A percentile compares a stretch with the other conserved stretches of the same genome.
Evolutionary conservation across 306 rosid species (phyloP).

Genomic region (Lablab purpureus): DNA sequence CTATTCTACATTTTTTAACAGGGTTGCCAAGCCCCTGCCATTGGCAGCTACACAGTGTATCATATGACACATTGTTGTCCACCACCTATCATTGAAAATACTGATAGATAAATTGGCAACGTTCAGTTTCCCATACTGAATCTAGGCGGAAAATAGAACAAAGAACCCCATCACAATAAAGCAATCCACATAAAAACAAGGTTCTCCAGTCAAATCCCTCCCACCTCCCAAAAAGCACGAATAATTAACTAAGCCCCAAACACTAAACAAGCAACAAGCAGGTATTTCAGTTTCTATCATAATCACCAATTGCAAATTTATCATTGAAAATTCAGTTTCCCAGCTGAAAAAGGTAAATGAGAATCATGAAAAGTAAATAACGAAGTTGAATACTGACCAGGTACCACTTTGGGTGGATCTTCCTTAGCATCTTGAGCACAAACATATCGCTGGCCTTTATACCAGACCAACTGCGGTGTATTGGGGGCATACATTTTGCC

Average conservation of each 20-base stretch:
- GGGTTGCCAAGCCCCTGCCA: neutral
- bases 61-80: neutral
- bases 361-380: neutral
- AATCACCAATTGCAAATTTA: constrained; percentile 18
- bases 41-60: neutral
- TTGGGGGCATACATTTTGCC: constrained; percentile 79
- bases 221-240: neutral
- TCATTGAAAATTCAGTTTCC: neutral
- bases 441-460: constrained; percentile 86
- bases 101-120: neutral
- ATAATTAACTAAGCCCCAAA: neutral
- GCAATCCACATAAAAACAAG: neutral
- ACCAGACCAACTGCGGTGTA: constrained; percentile 74
- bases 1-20: neutral
- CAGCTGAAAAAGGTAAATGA: neutral
- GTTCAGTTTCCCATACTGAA: constrained; percentile 19
- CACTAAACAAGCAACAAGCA: constrained; percentile 26
- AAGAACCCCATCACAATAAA: constrained; percentile 34
- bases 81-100: neutral
- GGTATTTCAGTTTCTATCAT: neutral
- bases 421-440: constrained; percentile 74
- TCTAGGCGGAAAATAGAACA: neutral
- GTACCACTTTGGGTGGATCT: constrained; percentile 76
- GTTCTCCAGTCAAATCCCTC: neutral
- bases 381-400: constrained; percentile 62